phyloP scores from a whole-genome alignment of 441 rosid species.

The Omphalea diandra region DNA sequence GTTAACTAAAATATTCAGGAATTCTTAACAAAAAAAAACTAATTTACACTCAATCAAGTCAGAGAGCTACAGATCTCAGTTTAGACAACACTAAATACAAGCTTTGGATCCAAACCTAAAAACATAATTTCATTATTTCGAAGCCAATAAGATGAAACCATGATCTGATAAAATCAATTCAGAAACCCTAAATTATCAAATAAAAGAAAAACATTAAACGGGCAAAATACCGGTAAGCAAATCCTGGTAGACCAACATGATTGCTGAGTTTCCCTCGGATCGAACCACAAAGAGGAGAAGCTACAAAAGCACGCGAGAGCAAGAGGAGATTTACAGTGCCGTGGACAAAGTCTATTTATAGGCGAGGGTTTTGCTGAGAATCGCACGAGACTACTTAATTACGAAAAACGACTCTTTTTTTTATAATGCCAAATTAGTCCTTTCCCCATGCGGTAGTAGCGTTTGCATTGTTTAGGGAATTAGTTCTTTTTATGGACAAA shows the following conservation, averaged over 20 bases:
- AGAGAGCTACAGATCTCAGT: neutral
- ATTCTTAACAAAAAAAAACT: neutral
- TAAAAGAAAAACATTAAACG: neutral
- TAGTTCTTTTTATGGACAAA: neutral
- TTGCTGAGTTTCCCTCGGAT: conserved; percentile 35
- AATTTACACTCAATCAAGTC: neutral
- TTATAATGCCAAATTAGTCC: conserved; percentile 15
- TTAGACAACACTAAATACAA: neutral
- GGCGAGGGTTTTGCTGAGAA: conserved; percentile 40
- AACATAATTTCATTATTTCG: neutral
- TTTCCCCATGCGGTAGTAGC: neutral
- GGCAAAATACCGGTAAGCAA: conserved; percentile 48
- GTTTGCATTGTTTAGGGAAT: neutral
- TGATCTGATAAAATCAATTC: conserved; percentile 26
- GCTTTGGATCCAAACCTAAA: neutral
- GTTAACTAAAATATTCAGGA: neutral
- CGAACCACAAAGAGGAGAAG: conserved; percentile 23
- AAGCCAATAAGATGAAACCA: neutral
- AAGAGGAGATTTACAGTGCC: fast-evolving
- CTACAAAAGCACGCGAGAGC: conserved; percentile 27
- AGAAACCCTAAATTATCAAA: neutral
- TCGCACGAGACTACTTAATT: conserved; percentile 2
- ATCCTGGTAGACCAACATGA: conserved; percentile 87
- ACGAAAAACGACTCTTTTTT: conserved; percentile 16
- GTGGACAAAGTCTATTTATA: conserved; percentile 22